Conservation (phyloP, 2,329 filamentous ascomycete species). For the Penicillium corylophilum region DNA sequence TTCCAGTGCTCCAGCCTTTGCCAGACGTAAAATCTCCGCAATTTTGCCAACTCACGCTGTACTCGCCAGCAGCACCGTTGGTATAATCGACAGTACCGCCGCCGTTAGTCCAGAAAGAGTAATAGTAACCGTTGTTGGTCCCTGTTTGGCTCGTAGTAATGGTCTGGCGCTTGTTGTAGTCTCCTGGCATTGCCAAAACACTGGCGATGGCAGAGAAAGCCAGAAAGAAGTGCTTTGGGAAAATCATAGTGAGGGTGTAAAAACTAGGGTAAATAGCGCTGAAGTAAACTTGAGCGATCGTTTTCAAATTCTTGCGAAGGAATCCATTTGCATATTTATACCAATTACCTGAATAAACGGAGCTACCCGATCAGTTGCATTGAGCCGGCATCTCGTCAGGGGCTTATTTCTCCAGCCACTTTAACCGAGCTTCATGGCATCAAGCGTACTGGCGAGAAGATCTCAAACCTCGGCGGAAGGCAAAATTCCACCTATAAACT, state of each 20-base stretch:
- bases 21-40: slow-evolving; percentile 36
- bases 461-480: not conserved
- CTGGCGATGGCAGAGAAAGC: slow-evolving; percentile 21
- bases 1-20: slow-evolving; percentile 60
- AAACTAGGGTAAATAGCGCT: not conserved
- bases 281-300: too few species aligned
- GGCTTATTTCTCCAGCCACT: not conserved
- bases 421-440: not conserved
- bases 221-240: slow-evolving; percentile 25
- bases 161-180: slow-evolving; percentile 13
- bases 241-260: slow-evolving; percentile 24
- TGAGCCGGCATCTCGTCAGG: not conserved
- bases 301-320: too few species aligned
- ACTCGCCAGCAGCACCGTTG: slow-evolving; percentile 44
- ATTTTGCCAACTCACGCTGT: slow-evolving; percentile 14
- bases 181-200: slow-evolving; percentile 25
- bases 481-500: not conserved
- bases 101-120: slow-evolving; percentile 52
- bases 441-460: not conserved
- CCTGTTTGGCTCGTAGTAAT: slow-evolving; percentile 31
- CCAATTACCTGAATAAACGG: not conserved
- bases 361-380: not conserved
- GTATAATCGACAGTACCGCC: slow-evolving; percentile 46
- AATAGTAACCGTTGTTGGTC: slow-evolving; percentile 48
- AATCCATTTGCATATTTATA: not conserved